Conservation (phyloP, 1,284 basidiomycete species). For the Pulveroboletus sp. region DNA sequence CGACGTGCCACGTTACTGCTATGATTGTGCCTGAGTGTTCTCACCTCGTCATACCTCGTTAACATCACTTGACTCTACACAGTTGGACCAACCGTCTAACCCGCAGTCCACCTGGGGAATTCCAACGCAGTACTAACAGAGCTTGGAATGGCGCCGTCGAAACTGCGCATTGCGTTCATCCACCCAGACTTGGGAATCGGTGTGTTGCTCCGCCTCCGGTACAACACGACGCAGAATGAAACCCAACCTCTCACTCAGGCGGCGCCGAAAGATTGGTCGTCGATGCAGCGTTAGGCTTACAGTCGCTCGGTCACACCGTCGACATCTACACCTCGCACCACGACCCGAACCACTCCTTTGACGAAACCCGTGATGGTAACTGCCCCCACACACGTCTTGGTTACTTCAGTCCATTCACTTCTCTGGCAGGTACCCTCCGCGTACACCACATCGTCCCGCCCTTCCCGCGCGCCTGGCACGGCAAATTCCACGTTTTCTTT, state of each 20-base stretch:
- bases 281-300: slow-evolving; percentile 90
- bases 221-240: not conserved
- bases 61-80: too few relatives aligned
- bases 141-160: slow-evolving; percentile 25
- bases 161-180: slow-evolving; percentile 74
- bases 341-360: slow-evolving; percentile 82
- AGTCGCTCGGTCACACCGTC: slow-evolving; percentile 85
- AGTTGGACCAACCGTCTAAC: too few relatives aligned
- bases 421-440: slow-evolving; percentile 69
- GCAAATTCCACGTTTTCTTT: slow-evolving; percentile 85
- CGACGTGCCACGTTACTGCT: too few relatives aligned
- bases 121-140: too few relatives aligned
- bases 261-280: slow-evolving; percentile 95
- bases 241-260: slow-evolving; percentile 50
- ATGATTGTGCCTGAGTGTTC: too few relatives aligned
- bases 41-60: too few relatives aligned
- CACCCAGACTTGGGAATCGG: slow-evolving; percentile 97
- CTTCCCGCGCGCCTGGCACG: slow-evolving; percentile 76
- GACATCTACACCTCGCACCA: slow-evolving; percentile 94
- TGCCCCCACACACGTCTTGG: not conserved
- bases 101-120: too few relatives aligned
- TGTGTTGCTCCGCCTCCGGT: slow-evolving; percentile 37
- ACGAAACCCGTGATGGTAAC: slow-evolving; percentile 86
- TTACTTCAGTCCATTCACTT: not conserved
- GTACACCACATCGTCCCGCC: slow-evolving; percentile 80